These are phyloP conservation scores for Phaeolepiota aurea DNA, from an alignment of 768 basidiomycete species.

Conservation along the genomic window DNA sequence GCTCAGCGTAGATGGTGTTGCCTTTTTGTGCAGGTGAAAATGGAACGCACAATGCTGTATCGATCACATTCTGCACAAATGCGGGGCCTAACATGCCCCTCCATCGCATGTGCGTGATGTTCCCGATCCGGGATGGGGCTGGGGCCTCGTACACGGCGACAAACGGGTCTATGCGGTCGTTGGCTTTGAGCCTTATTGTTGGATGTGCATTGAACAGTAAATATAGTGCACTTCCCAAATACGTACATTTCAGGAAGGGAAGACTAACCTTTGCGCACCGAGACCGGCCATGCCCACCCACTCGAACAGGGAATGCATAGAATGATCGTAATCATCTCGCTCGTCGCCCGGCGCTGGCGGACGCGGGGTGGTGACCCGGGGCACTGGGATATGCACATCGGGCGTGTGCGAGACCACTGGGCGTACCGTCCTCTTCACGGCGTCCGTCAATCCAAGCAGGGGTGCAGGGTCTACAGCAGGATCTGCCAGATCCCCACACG, in stretches of 20 bases:
- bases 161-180: slow-evolving; percentile 63
- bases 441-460: slow-evolving; percentile 8
- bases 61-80: slow-evolving; percentile 47
- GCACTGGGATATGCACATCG: slow-evolving; percentile 36
- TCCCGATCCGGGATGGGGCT: slow-evolving; percentile 30
- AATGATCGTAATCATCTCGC: slow-evolving; percentile 43
- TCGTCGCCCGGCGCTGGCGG: slow-evolving; percentile 18
- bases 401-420: slow-evolving; percentile 16
- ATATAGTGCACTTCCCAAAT: slow-evolving; percentile 1
- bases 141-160: slow-evolving; percentile 60
- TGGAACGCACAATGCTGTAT: slow-evolving; percentile 30
- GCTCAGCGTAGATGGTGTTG: neutral
- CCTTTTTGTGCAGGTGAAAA: neutral
- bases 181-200: slow-evolving; percentile 40
- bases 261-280: slow-evolving; percentile 52
- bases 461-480: slow-evolving; percentile 11
- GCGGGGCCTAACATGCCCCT: slow-evolving; percentile 41
- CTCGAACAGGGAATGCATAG: slow-evolving; percentile 45
- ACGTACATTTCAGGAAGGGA: slow-evolving; percentile 1
- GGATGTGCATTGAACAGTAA: slow-evolving; percentile 1
- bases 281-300: slow-evolving; percentile 69
- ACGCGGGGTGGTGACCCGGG: slow-evolving; percentile 18
- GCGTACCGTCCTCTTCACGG: slow-evolving; percentile 12
- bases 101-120: slow-evolving; percentile 52
- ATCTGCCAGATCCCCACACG: no score